These are phyloP conservation scores for Hygrocybe punicea DNA, from an alignment of 768 basidiomycete genomes.

Conservation along the genomic window DNA sequence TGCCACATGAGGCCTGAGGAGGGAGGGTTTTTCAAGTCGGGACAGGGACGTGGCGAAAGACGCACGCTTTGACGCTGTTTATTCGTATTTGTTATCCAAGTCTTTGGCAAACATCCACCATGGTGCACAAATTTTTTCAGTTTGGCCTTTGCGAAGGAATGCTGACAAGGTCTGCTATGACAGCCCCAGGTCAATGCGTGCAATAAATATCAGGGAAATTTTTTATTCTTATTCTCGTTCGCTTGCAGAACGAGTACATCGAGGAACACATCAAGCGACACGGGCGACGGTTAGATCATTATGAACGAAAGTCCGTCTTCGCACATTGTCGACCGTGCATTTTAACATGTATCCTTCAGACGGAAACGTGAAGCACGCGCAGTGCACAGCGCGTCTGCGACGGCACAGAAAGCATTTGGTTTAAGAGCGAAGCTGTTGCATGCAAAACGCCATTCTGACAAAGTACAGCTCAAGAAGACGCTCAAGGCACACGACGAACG, in stretches of 20 bases:
- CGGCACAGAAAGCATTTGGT: constrained; percentile 92
- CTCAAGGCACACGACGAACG: constrained; percentile 99
- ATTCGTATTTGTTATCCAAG: background rate
- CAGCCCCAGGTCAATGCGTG: constrained; percentile 56
- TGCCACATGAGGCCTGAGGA: constrained; percentile 61
- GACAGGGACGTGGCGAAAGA: too few relatives aligned
- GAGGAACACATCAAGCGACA: constrained; percentile 98
- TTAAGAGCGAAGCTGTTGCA: constrained; percentile 98
- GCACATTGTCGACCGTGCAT: constrained; percentile 2
- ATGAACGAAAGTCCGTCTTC: constrained; percentile 80
- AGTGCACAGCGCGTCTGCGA: constrained; percentile 72
- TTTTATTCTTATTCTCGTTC: background rate
- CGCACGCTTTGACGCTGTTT: background rate
- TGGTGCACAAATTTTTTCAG: background rate
- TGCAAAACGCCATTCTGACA: constrained; percentile 93
- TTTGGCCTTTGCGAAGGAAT: background rate
- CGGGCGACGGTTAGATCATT: constrained; percentile 93
- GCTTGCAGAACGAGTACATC: constrained; percentile 91
- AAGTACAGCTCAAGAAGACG: constrained; percentile 99
- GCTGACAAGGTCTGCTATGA: constrained; percentile 13
- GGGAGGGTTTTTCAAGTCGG: too few relatives aligned
- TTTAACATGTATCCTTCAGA: constrained; percentile 35
- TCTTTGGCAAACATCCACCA: background rate
- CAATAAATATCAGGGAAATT: background rate
- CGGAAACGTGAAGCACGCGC: constrained; percentile 80